These are phyloP conservation scores for Macadamia tetraphylla DNA, from an alignment of 164 flowering plant species.

Conservation along the genomic window DNA sequence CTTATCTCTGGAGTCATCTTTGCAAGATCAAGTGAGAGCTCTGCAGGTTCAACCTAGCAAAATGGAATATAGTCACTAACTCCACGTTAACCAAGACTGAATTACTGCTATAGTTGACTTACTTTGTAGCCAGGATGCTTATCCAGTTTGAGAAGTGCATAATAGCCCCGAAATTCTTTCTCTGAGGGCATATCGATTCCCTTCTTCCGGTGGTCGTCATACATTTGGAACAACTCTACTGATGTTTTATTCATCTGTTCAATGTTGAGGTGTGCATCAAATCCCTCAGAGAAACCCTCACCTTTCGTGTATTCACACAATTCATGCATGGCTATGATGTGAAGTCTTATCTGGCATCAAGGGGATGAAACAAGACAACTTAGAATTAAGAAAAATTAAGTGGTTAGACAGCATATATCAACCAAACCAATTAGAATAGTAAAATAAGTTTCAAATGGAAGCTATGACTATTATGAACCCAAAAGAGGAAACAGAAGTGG, in stretches of 20 bases:
- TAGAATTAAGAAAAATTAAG: neutral
- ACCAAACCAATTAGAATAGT: neutral
- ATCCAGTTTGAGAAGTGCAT: conserved; percentile 96
- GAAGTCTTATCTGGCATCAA: conserved; percentile 78
- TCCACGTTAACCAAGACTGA: conserved; percentile 6
- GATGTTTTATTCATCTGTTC: conserved; percentile 99
- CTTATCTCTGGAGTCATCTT: conserved; percentile 90
- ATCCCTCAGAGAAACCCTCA: conserved; percentile 96
- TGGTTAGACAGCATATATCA: neutral
- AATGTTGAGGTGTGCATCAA: conserved; percentile 98
- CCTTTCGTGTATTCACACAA: conserved; percentile 89
- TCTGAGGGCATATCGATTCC: conserved; percentile 70
- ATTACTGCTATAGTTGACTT: conserved; percentile 21
- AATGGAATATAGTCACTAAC: conserved; percentile 19
- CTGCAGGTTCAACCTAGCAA: conserved; percentile 96
- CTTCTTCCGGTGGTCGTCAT: conserved; percentile 93
- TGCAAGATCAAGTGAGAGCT: conserved; percentile 97
- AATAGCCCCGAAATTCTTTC: conserved; percentile 94
- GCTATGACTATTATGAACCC: neutral
- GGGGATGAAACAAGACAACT: neutral
- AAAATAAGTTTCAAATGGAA: neutral
- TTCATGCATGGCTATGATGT: conserved; percentile 95
- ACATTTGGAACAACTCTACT: conserved; percentile 91
- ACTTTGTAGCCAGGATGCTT: conserved; percentile 99
- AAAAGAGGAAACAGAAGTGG: neutral